Conservation (phyloP, 352 stramenopile species). For the Phytophthora fragariae region DNA sequence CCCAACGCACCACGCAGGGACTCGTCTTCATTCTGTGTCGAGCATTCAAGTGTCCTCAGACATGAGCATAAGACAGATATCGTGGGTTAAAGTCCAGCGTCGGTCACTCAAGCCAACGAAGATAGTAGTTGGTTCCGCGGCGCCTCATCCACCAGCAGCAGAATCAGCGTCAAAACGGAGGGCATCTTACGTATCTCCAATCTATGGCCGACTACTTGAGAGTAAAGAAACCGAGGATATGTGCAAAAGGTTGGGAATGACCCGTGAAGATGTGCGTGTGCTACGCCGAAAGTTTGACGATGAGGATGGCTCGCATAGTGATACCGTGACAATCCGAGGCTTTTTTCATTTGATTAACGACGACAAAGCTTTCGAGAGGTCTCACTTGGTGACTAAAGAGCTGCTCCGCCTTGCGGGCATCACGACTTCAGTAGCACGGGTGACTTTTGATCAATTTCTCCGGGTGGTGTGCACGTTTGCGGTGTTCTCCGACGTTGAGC, state of each 20-base stretch:
- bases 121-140: constrained; percentile 23
- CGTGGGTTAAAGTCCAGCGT: constrained; percentile 28
- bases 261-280: constrained; percentile 36
- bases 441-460: constrained; percentile 71
- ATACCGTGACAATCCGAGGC: constrained; percentile 45
- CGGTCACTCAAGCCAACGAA: constrained; percentile 28
- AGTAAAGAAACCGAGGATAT: constrained; percentile 37
- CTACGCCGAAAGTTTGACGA: constrained; percentile 51
- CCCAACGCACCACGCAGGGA: background rate
- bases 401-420: constrained; percentile 50
- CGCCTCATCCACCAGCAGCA: background rate
- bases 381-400: constrained; percentile 48
- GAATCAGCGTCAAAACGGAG: constrained; percentile 1
- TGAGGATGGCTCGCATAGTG: constrained; percentile 42
- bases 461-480: constrained; percentile 57
- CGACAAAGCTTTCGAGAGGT: constrained; percentile 43
- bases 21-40: background rate
- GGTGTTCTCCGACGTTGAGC: constrained; percentile 49
- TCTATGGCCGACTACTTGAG: constrained; percentile 33
- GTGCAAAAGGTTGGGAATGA: constrained; percentile 48
- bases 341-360: constrained; percentile 72
- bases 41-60: background rate
- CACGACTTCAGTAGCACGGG: constrained; percentile 24
- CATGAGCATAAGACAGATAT: constrained; percentile 30
- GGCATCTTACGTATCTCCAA: constrained; percentile 17